Evolutionary conservation across 768 basidiomycete species (phyloP), one percentile per base, ranked within the genome.

Genomic region (Xerocomellus chrysenteron): DNA sequence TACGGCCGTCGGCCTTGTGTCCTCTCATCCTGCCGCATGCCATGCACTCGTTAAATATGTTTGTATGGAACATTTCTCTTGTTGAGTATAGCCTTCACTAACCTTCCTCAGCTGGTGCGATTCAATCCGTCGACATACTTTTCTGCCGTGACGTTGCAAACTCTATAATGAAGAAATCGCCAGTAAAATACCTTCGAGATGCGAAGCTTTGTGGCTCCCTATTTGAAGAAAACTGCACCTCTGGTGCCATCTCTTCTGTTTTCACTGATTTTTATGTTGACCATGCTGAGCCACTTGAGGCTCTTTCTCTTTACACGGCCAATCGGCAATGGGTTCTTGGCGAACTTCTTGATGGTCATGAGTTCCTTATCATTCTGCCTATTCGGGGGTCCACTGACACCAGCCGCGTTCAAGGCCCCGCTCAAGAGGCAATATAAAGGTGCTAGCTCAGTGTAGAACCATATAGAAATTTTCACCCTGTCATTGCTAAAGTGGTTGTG

Each of bases 141-240:
- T 50, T 50, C 49, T 50, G 26, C 49, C n/a, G 9, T 50, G 49
- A 40, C 14, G 40, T 30, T 40, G 37, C 26, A 50, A 17, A 7
- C 28, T 50, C 49, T 50, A 50, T 50, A 26, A 40, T 50, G 49
- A 50, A 36, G 49, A 17, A 19, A 41, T 41, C 39, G 13, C 39
- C 39, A 40, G 39, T 50, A 14, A 50, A 50, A 50, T 50, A 50
- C 49, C 39, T 50, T 40, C 28, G 4, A 41, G 39, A 50, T 40
- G 49, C 30, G 10, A 40, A 50, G 49, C 49, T 50, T 50, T n/a
- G 39, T 50, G 39, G 39, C 39, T 50, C 24, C 40, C 49, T 50
- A n/a, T 50, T 50, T 41, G 39, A 50, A 50, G 49, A 32, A 41
- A 50, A 50, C 49, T 50, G 49, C 49, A 50, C 49, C 39, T 40